Evolutionary conservation across 768 basidiomycete species (phyloP), one percentile per base, ranked within the genome.

Genomic region (Amanita inopinata): DNA sequence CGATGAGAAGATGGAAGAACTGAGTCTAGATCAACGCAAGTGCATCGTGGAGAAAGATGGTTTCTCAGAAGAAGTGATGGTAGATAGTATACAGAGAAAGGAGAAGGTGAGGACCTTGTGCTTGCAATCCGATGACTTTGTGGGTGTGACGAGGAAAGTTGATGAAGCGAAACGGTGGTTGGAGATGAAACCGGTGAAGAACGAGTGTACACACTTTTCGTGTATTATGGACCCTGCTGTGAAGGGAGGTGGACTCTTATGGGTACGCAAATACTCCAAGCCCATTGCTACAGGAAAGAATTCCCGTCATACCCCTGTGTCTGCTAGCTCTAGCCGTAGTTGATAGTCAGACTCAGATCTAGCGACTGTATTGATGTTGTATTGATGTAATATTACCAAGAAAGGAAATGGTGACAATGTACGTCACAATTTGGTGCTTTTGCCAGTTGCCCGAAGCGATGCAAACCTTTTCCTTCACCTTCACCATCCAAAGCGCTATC

Each of bases 171-270:
- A 55, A 40, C 34, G 31, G 2, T 62, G 62, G 62, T 39, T 66
- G 46, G 47, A 61, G 27, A 57, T 49, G 11, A 55, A 56, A 39
- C 64, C 64, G 12, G 52, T 67, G 27, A 44, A 53, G 47, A 65
- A 65, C 46, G 61, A 61, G 38, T 45, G 32, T 11, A 65, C 64
- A 3, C 65, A 67, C 49, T 65, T 60, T 46, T 61, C 60, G 22
- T 64, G 63, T 42, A 56, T 65, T 25, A 64, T 64, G 65, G 65
- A 65, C 46, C 64, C 65, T 0, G 51, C 57, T 15, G 53, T 49
- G 1, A 45, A 53, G 14, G 62, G 63, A 9, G 65, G 62, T 5
- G 62, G 62, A 3, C 37, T 66, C 7, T 27, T 61, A 5, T 65
- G 65, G 65, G 59, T 60, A 3, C 53, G 56, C 30, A 48, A 56